phyloP scores from a whole-genome alignment of 2,329 filamentous ascomycete species.

The Sarocladium strictum region DNA sequence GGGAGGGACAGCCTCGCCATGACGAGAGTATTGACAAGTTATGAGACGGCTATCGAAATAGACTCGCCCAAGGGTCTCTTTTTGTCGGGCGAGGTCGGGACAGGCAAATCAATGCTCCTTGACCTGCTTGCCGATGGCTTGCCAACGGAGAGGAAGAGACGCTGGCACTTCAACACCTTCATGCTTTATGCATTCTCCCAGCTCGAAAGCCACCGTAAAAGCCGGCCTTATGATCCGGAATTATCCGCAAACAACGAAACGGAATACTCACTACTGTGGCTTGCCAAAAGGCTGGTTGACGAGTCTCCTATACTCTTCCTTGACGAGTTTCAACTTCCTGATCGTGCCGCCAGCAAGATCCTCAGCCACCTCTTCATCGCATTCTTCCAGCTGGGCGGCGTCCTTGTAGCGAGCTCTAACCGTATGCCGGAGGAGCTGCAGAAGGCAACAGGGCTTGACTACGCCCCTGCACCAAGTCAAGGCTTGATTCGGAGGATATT shows the following conservation, averaged over 20 bases:
- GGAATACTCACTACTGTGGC: conserved; percentile 64
- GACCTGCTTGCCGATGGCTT: conserved; percentile 75
- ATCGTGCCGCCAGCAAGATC: conserved; percentile 72
- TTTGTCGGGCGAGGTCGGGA: conserved; percentile 76
- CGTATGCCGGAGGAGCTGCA: conserved; percentile 77
- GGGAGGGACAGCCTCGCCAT: conserved; percentile 57
- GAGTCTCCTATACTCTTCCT: conserved; percentile 72
- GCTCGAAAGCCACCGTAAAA: conserved; percentile 58
- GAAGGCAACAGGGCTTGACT: conserved; percentile 67
- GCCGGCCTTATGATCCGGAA: conserved; percentile 13
- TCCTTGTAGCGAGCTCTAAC: conserved; percentile 75
- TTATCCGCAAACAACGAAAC: conserved; percentile 16
- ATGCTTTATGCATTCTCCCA: conserved; percentile 74
- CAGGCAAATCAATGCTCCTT: conserved; percentile 79
- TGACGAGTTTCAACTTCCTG: conserved; percentile 79
- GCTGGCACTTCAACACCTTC: conserved; percentile 83
- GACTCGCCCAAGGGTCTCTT: conserved; percentile 70
- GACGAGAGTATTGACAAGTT: conserved; percentile 60
- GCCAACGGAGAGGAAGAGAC: conserved; percentile 64
- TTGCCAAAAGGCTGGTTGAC: conserved; percentile 70
- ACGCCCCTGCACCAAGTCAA: conserved; percentile 48
- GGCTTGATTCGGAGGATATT: conserved; percentile 45
- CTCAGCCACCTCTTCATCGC: conserved; percentile 71
- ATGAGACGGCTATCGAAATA: conserved; percentile 66
- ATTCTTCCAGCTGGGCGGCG: conserved; percentile 78